A percentile compares a stretch with the other conserved stretches of the same genome.
Evolutionary conservation across 257 asterid genomes (phyloP).

Genomic region (Solanum verrucosum): DNA sequence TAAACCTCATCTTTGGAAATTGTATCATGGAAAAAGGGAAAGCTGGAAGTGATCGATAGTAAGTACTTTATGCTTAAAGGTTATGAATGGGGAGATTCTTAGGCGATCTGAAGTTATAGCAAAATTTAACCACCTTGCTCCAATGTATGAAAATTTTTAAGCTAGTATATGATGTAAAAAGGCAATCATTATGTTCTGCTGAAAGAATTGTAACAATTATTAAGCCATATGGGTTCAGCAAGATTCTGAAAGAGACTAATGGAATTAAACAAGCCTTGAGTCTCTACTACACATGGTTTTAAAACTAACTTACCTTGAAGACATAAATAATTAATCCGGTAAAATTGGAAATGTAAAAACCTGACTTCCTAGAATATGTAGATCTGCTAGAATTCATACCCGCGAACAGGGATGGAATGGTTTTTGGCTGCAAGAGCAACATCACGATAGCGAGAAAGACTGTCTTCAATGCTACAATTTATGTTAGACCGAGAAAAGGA

Average conservation of each 20-base stretch:
- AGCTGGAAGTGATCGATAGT: neutral
- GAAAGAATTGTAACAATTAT: neutral
- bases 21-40: neutral
- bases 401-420: conserved; percentile 66
- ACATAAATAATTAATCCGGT: neutral
- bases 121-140: neutral
- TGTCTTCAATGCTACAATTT: conserved; percentile 75
- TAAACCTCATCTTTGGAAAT: neutral
- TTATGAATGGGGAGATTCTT: neutral
- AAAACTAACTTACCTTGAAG: neutral
- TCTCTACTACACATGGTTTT: neutral
- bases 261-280: neutral
- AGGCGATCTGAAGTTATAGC: neutral
- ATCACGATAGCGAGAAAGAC: conserved; percentile 69
- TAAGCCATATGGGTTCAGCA: neutral
- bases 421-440: conserved; percentile 68
- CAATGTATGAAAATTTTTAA: neutral
- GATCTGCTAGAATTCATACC: conserved; percentile 37
- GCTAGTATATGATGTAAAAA: neutral
- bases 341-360: neutral
- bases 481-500: conserved; percentile 75
- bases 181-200: neutral
- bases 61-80: neutral
- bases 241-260: neutral
- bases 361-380: neutral